These are phyloP conservation scores for Anisogramma anomala DNA, from an alignment of 2,329 filamentous ascomycete species.

Conservation along the genomic window DNA sequence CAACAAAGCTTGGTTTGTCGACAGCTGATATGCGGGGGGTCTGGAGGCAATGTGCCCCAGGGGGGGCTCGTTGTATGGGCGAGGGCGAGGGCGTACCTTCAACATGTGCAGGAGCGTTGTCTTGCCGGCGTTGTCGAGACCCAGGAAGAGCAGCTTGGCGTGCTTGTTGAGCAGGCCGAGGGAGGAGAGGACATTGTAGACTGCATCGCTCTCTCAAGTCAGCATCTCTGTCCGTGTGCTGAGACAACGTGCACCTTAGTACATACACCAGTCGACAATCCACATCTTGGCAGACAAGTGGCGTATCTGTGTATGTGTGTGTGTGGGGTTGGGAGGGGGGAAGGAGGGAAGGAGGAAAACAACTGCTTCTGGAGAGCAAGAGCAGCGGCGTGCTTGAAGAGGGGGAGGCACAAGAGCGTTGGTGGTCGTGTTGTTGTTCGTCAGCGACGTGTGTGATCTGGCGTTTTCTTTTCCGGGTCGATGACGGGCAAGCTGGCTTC, in stretches of 20 bases:
- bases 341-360: background rate
- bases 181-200: conserved; percentile 81
- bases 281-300: conserved; percentile 52
- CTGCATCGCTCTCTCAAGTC: conserved; percentile 33
- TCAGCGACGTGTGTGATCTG: too few species aligned
- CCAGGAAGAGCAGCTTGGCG: conserved; percentile 86
- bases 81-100: conserved; percentile 50
- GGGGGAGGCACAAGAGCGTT: too few species aligned
- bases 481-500: conserved; percentile 14
- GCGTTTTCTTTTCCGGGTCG: conserved; percentile 7
- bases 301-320: background rate
- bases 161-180: conserved; percentile 90
- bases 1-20: too few species aligned
- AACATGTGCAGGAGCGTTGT: conserved; percentile 90
- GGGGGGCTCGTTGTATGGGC: background rate
- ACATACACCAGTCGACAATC: conserved; percentile 92
- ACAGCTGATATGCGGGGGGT: background rate
- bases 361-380: background rate
- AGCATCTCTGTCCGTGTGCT: conserved; percentile 17
- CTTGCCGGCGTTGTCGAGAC: conserved; percentile 90
- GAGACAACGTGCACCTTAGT: too few species aligned
- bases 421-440: too few species aligned
- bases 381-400: too few species aligned
- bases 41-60: background rate
- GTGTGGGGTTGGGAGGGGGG: too few species aligned